Conservation (phyloP, 371 early-diverging fungal species). For the Rhizopus microsporus region DNA sequence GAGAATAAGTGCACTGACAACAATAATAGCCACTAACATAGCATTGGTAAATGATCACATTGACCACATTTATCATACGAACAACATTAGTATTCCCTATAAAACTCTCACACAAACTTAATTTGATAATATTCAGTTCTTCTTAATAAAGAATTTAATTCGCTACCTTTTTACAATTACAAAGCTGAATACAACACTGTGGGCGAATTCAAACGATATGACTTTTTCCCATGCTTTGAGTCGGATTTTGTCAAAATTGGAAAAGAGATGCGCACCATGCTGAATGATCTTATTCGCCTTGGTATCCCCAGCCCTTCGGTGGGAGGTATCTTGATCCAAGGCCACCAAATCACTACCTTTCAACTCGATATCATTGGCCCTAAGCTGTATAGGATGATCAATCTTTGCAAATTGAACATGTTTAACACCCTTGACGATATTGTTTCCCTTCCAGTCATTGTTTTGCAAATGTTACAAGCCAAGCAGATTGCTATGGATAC, state of each 20-base stretch:
- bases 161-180: too few relatives aligned
- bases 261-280: constrained; percentile 21
- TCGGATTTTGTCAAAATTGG: constrained; percentile 21
- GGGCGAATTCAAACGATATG: constrained; percentile 10
- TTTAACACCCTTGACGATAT: constrained; percentile 4
- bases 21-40: too few relatives aligned
- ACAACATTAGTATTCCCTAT: too few relatives aligned
- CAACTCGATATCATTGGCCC: constrained; percentile 9
- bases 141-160: too few relatives aligned
- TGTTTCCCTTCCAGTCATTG: not conserved
- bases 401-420: not conserved
- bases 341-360: constrained; percentile 1
- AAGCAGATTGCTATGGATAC: constrained; percentile 5
- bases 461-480: not conserved
- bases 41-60: too few relatives aligned
- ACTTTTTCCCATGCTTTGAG: constrained; percentile 9
- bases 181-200: too few relatives aligned
- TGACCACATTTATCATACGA: too few relatives aligned
- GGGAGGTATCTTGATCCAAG: constrained; percentile 14
- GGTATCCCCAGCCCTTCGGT: constrained; percentile 10
- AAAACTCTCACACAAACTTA: too few relatives aligned
- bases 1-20: too few relatives aligned
- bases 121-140: too few relatives aligned
- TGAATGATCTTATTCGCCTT: constrained; percentile 12
- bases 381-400: constrained; percentile 13